Evolutionary conservation across 208 protist genomes (phyloP).

Genomic region (Acanthamoeba castellanii): DNA sequence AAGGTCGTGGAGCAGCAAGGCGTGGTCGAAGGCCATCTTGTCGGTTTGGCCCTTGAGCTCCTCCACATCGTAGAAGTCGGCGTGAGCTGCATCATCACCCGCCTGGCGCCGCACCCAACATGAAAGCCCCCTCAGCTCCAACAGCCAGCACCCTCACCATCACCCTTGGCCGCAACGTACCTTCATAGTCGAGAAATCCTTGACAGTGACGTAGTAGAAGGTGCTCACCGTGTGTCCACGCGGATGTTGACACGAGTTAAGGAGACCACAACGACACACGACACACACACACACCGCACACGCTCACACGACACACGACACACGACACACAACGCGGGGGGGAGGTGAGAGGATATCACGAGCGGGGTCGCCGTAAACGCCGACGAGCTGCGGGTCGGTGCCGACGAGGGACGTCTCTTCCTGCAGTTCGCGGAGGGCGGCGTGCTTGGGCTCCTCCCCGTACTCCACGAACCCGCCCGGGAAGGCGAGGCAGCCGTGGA

Average conservation of each 20-base stretch:
- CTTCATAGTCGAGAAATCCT: slow-evolving; percentile 10
- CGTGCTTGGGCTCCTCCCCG: slow-evolving; percentile 41
- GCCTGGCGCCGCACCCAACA: background rate
- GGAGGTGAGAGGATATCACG: slow-evolving; percentile 41
- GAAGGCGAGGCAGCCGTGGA: slow-evolving; percentile 38
- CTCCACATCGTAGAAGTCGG: slow-evolving; percentile 64
- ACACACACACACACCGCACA: background rate
- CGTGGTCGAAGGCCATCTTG: slow-evolving; percentile 55
- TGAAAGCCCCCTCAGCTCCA: background rate
- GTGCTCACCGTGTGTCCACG: slow-evolving; percentile 10
- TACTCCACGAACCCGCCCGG: slow-evolving; percentile 51
- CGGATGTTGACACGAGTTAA: slow-evolving; percentile 11
- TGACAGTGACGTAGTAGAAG: slow-evolving; percentile 48
- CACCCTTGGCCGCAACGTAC: background rate
- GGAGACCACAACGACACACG: background rate
- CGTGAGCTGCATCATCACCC: slow-evolving; percentile 16
- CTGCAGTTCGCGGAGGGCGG: slow-evolving; percentile 28
- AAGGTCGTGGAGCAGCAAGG: slow-evolving; percentile 2
- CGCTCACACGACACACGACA: background rate
- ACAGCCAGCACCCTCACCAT: background rate
- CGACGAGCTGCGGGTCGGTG: slow-evolving; percentile 45
- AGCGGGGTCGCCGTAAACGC: slow-evolving; percentile 41
- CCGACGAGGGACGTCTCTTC: slow-evolving; percentile 49
- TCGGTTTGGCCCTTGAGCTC: background rate
- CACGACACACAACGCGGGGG: background rate